phyloP scores from a whole-genome alignment of 495 filamentous ascomycete genomes.

The Hypoxylon crocopeplum region DNA sequence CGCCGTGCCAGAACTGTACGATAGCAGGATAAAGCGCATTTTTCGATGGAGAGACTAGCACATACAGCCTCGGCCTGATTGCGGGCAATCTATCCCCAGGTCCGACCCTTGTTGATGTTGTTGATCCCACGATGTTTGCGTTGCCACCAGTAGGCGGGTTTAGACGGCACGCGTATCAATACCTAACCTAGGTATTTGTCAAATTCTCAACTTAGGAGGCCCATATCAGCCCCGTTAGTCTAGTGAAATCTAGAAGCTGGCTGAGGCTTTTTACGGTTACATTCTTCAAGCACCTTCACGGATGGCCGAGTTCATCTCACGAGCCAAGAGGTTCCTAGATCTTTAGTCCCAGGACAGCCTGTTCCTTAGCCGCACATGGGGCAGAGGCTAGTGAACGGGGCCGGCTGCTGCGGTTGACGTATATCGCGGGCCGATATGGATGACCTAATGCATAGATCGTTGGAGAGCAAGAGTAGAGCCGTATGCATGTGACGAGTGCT shows the following conservation, averaged over 20 bases:
- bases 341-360: neutral
- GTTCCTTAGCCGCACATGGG: neutral
- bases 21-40: neutral
- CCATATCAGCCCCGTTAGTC: neutral
- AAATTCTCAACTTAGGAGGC: too few relatives aligned
- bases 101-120: neutral
- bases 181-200: too few relatives aligned
- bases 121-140: neutral
- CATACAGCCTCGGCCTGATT: slow-evolving; percentile 18
- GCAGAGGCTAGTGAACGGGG: neutral
- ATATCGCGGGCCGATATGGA: slow-evolving; percentile 24
- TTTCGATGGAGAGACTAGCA: neutral
- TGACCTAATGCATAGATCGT: slow-evolving; percentile 5
- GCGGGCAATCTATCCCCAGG: slow-evolving; percentile 9
- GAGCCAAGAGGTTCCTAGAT: neutral
- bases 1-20: neutral
- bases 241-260: neutral
- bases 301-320: neutral
- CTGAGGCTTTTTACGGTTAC: neutral
- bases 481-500: slow-evolving; percentile 1
- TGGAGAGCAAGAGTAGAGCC: slow-evolving; percentile 5
- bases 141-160: neutral
- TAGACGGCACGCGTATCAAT: too few relatives aligned
- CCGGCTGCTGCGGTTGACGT: slow-evolving; percentile 2
- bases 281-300: neutral